phyloP scores from a whole-genome alignment of 1,284 basidiomycete species.

The Laetiporus sulphureus region DNA sequence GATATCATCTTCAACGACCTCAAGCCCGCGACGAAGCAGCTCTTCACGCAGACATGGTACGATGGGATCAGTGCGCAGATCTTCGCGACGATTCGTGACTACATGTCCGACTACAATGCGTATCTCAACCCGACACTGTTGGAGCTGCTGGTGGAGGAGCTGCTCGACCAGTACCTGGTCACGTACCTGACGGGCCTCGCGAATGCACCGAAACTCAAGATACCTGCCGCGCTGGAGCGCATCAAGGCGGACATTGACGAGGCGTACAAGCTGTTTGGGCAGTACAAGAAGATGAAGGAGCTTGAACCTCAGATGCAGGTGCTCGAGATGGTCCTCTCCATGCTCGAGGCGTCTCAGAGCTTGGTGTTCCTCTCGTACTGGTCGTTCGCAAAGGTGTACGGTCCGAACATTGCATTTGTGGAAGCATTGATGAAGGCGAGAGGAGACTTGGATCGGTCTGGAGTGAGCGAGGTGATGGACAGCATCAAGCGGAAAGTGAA shows the following conservation, averaged over 20 bases:
- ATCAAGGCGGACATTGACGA: slow-evolving; percentile 80
- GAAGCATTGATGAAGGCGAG: slow-evolving; percentile 87
- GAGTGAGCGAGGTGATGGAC: slow-evolving; percentile 92
- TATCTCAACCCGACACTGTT: slow-evolving; percentile 90
- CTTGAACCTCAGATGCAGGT: slow-evolving; percentile 83
- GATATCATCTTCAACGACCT: slow-evolving; percentile 95
- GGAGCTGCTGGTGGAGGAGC: slow-evolving; percentile 89
- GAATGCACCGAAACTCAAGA: slow-evolving; percentile 80
- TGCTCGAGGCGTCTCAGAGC: slow-evolving; percentile 87
- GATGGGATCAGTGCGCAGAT: slow-evolving; percentile 82
- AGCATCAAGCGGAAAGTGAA: slow-evolving; percentile 88
- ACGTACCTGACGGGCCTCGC: slow-evolving; percentile 87
- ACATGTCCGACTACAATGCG: slow-evolving; percentile 87
- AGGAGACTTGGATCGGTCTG: slow-evolving; percentile 85
- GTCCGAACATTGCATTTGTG: slow-evolving; percentile 88
- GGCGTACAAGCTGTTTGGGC: slow-evolving; percentile 77
- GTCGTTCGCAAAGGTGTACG: slow-evolving; percentile 94
- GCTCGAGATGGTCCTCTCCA: slow-evolving; percentile 76
- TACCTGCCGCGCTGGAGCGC: slow-evolving; percentile 78
- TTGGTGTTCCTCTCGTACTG: slow-evolving; percentile 94
- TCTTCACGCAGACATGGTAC: slow-evolving; percentile 89
- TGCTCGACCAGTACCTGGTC: slow-evolving; percentile 88
- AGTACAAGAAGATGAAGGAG: slow-evolving; percentile 75
- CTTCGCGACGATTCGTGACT: slow-evolving; percentile 94
- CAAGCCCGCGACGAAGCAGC: slow-evolving; percentile 79